These are phyloP conservation scores for Thelonectria blattea DNA, from an alignment of 2,329 filamentous ascomycete species.

Conservation along the genomic window DNA sequence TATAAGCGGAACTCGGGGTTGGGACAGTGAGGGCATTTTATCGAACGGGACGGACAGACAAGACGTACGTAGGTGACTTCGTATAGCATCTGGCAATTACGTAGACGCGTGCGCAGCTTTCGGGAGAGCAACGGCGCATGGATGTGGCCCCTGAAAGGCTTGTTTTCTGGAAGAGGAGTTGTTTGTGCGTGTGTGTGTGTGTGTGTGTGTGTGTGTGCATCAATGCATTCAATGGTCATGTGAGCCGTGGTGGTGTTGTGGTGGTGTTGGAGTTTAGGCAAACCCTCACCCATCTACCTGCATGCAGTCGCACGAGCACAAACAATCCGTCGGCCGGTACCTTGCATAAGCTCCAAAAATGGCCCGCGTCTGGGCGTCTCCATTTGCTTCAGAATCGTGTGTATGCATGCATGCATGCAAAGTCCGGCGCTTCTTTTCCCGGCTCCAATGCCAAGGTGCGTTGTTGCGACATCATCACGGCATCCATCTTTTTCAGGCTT, in stretches of 20 bases:
- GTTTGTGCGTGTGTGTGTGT: too few relatives aligned
- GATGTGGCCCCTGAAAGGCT: slow-evolving; percentile 14
- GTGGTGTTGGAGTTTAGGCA: too few relatives aligned
- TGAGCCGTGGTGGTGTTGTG: too few relatives aligned
- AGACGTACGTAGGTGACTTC: not conserved
- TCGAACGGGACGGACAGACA: not conserved
- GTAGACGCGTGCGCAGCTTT: slow-evolving; percentile 7
- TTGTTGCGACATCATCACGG: not conserved
- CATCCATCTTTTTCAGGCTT: too few relatives aligned
- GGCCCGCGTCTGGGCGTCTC: slow-evolving; percentile 9
- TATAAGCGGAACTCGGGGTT: not conserved
- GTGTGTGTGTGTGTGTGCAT: too few relatives aligned
- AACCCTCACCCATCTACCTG: not conserved
- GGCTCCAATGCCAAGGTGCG: not conserved
- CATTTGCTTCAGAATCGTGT: not conserved
- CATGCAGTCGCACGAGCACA: not conserved
- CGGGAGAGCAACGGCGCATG: slow-evolving; percentile 1
- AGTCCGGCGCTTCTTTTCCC: slow-evolving; percentile 5
- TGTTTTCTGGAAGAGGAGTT: too few relatives aligned
- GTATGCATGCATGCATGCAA: slow-evolving; percentile 16
- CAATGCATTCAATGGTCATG: too few relatives aligned
- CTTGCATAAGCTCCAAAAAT: slow-evolving; percentile 17
- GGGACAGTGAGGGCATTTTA: not conserved
- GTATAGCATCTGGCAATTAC: not conserved
- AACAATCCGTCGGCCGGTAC: slow-evolving; percentile 6